Percentiles rank a stretch among this genome's conserved stretches.
Conservation (phyloP, 1,139 yeast genomes). For the Sugiyamaella neomexicana region DNA sequence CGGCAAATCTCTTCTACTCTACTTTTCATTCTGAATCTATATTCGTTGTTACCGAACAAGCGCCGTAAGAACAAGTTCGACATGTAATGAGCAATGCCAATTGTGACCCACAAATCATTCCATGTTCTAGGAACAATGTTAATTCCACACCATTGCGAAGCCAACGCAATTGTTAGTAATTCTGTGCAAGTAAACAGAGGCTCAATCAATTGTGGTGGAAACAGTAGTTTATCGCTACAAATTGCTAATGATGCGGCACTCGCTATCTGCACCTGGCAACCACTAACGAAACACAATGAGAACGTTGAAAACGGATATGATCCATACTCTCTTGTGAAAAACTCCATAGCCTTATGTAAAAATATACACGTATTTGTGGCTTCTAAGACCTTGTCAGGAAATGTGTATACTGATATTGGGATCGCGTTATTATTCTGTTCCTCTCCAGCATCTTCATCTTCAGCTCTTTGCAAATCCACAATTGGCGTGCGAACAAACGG, state of each 20-base stretch:
- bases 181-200: slow-evolving; percentile 75
- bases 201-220: slow-evolving; percentile 75
- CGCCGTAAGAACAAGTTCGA: slow-evolving; percentile 65
- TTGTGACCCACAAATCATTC: slow-evolving; percentile 88
- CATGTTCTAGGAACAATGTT: slow-evolving; percentile 80
- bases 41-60: slow-evolving; percentile 83
- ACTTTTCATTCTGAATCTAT: slow-evolving; percentile 65
- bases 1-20: slow-evolving; percentile 66
- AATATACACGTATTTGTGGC: slow-evolving; percentile 78
- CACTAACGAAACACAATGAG: slow-evolving; percentile 71
- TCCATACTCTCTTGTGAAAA: slow-evolving; percentile 83
- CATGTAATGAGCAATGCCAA: slow-evolving; percentile 87
- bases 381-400: slow-evolving; percentile 56
- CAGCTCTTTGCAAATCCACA: slow-evolving; percentile 46
- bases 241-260: slow-evolving; percentile 78
- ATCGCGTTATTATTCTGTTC: slow-evolving; percentile 43
- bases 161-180: slow-evolving; percentile 63
- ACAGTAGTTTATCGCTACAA: slow-evolving; percentile 63
- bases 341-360: slow-evolving; percentile 75
- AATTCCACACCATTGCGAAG: slow-evolving; percentile 93
- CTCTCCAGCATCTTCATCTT: slow-evolving; percentile 43
- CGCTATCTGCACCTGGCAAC: slow-evolving; percentile 50
- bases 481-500: slow-evolving; percentile 67
- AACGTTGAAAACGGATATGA: slow-evolving; percentile 88
- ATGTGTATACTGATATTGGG: slow-evolving; percentile 55